Evolutionary conservation across 257 asterid genomes (phyloP).

Genomic region (Jacaranda mimosifolia): DNA sequence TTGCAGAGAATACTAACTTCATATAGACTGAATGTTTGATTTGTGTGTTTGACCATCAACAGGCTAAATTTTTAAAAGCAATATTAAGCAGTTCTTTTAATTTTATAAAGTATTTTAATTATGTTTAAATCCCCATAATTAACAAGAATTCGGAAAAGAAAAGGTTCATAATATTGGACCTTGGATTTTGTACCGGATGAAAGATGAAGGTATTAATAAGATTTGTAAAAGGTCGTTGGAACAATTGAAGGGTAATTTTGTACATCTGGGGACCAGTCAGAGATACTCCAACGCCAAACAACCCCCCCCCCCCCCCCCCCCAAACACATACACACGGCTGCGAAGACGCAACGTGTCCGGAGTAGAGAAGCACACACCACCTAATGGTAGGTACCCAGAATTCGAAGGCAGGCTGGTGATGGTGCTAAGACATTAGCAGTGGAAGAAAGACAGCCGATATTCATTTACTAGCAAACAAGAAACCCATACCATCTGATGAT

Average conservation of each 20-base stretch:
- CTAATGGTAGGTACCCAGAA: neutral
- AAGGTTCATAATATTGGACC: too few relatives aligned
- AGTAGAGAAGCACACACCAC: neutral
- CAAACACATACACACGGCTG: too few relatives aligned
- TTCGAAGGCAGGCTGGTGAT: conserved; percentile 16
- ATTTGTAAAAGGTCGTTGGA: too few relatives aligned
- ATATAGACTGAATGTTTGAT: neutral
- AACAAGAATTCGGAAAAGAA: too few relatives aligned
- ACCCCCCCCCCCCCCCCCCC: too few relatives aligned
- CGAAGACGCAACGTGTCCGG: neutral
- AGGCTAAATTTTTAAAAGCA: neutral
- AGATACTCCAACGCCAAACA: too few relatives aligned
- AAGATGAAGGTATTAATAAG: too few relatives aligned
- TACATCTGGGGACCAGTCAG: too few relatives aligned
- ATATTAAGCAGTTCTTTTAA: neutral
- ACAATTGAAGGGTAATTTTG: too few relatives aligned
- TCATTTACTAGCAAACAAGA: neutral
- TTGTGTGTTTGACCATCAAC: neutral
- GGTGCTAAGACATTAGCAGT: neutral
- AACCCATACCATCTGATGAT: neutral
- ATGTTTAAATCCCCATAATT: neutral
- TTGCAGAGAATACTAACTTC: neutral
- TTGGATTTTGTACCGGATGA: too few relatives aligned
- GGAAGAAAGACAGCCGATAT: neutral
- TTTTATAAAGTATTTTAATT: neutral